Evolutionary conservation across 225 moss, liverwort and hornwort genomes (phyloP).

Genomic region (Thuidium tamariscinum): DNA sequence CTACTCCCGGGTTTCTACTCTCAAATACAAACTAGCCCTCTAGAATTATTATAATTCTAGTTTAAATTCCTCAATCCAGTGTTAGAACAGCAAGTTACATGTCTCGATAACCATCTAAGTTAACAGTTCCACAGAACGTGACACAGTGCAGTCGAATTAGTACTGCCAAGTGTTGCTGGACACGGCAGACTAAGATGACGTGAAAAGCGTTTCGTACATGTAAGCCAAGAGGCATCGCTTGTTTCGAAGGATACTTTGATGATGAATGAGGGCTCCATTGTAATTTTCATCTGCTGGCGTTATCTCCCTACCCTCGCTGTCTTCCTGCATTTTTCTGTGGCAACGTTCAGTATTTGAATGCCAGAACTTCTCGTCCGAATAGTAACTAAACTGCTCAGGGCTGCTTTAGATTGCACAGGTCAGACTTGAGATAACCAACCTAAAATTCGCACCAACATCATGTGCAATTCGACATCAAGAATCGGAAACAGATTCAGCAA

Average conservation of each 20-base stretch:
- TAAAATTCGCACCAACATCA: not conserved
- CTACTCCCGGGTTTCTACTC: not conserved
- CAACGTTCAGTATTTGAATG: not conserved
- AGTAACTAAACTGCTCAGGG: not conserved
- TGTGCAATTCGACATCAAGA: not conserved
- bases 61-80: not conserved
- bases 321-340: constrained; percentile 57
- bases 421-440: not conserved
- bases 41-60: not conserved
- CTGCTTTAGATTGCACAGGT: not conserved
- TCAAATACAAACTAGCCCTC: not conserved
- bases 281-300: constrained; percentile 52
- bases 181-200: not conserved
- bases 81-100: not conserved
- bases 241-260: constrained; percentile 85
- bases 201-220: constrained; percentile 42
- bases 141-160: not conserved
- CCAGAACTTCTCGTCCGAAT: not conserved
- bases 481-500: not conserved
- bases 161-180: not conserved
- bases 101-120: not conserved
- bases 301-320: constrained; percentile 22
- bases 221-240: constrained; percentile 97
- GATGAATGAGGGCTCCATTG: constrained; percentile 86
- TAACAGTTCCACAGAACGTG: not conserved